Evolutionary conservation across 2,329 filamentous ascomycete species (phyloP), one percentile per base, ranked within the genome.

Genomic region (Calonectria multiphialidica): DNA sequence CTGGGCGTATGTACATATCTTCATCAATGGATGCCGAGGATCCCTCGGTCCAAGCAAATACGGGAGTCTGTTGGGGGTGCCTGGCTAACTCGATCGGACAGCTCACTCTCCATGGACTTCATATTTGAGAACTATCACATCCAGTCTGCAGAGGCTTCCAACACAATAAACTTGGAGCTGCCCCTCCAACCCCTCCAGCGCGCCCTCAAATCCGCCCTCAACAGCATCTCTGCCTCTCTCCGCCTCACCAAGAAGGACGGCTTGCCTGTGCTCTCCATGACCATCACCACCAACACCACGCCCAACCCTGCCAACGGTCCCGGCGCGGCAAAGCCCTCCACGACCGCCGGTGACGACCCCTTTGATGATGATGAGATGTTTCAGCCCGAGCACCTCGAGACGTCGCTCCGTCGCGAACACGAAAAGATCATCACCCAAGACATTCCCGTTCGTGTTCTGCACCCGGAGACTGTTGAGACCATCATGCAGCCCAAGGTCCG

Each of bases 131-230:
- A 89, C 76, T 98, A 97, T 86, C 91, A 92, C 66, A 92, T 98
- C 77, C 93, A 98, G 82, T 98, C 96, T 62, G 94, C 94, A 63
- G 93, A 95, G 59, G 87, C 87, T 45, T 88, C 91, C 83, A 98
- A 98, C 84, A 94, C 95, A 66, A 98, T 99, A 85, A 98, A 99
- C 84, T 93, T 99, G 75, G 97, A 99, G 85, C 91, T 99, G 1
- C 95, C 97, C 30, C 91, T 98, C n/a, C 90, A 91, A 16, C 93
- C 94, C 2, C 91, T 99, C 25, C 94, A 97, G 80, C 93, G 96
- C 72, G 97, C 97, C n/a, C 91, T 99, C 71, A 95, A 93, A 79
- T 98, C 96, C 42, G 96, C 96, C 53, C 87, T 94, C 66, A 93
- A 94, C 81, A 95, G 94, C 78, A 92, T 93, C 21, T 93, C 94